These are phyloP conservation scores for Diaporthe citrichinensis DNA, from an alignment of 2,329 filamentous ascomycete species.

Conservation along the genomic window DNA sequence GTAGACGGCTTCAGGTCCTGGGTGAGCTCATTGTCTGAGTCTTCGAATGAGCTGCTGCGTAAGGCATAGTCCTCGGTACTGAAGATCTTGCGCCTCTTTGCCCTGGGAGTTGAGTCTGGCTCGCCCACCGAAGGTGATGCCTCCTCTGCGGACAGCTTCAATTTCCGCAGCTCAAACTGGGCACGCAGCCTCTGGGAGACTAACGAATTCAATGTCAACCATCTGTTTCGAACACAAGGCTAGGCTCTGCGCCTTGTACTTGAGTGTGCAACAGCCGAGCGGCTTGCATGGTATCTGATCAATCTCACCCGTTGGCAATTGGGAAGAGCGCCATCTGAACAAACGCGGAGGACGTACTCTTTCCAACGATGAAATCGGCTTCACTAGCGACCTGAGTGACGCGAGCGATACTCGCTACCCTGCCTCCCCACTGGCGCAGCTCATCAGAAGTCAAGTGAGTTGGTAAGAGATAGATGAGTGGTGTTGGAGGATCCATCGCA, in stretches of 20 bases:
- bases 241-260: not conserved
- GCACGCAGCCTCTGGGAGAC: slow-evolving; percentile 78
- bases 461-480: slow-evolving; percentile 80
- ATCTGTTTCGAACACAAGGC: not conserved
- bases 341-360: slow-evolving; percentile 50
- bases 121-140: slow-evolving; percentile 44
- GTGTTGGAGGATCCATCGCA: slow-evolving; percentile 58
- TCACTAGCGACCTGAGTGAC: slow-evolving; percentile 82
- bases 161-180: slow-evolving; percentile 80
- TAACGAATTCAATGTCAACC: not conserved
- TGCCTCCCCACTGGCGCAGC: slow-evolving; percentile 74
- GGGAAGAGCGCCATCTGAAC: not conserved
- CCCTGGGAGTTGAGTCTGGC: slow-evolving; percentile 44
- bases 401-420: slow-evolving; percentile 76
- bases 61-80: slow-evolving; percentile 40
- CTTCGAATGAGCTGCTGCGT: slow-evolving; percentile 45
- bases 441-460: slow-evolving; percentile 77
- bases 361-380: slow-evolving; percentile 82
- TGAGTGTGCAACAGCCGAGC: no score
- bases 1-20: not conserved
- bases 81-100: slow-evolving; percentile 45
- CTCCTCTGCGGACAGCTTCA: slow-evolving; percentile 73
- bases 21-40: slow-evolving; percentile 46
- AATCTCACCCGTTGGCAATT: not conserved
- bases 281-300: not conserved